phyloP scores from a whole-genome alignment of 148 eudicot genomes.

The Arbutus unedo region DNA sequence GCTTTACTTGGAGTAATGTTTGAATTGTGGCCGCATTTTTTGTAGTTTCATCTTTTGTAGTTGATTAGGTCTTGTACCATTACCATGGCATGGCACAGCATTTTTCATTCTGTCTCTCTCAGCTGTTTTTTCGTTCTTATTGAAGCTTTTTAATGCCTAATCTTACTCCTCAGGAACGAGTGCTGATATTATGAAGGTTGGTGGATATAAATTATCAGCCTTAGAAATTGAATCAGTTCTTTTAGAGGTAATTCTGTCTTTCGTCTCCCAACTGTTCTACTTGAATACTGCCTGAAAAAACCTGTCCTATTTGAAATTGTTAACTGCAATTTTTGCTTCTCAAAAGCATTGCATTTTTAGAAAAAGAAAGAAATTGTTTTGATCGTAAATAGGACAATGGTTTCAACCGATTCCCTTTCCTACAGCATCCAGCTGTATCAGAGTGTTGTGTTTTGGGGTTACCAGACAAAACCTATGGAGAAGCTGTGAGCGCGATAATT shows the following conservation, averaged over 20 bases:
- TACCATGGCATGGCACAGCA: not conserved
- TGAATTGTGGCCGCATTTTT: not conserved
- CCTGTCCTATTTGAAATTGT: not conserved
- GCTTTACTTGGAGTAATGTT: not conserved
- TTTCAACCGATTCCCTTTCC: not conserved
- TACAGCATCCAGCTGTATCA: constrained; percentile 79
- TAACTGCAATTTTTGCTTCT: not conserved
- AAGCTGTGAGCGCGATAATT: constrained; percentile 77
- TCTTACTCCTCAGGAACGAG: constrained; percentile 61
- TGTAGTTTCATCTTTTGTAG: not conserved
- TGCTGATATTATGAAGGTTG: constrained; percentile 99
- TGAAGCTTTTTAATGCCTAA: constrained; percentile 5
- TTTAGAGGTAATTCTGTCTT: constrained; percentile 54
- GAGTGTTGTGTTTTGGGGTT: constrained; percentile 96
- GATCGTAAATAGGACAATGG: not conserved
- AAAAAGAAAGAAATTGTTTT: not conserved
- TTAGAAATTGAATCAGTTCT: constrained; percentile 93
- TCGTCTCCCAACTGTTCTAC: not conserved
- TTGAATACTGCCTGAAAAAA: not conserved
- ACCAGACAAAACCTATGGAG: constrained; percentile 81
- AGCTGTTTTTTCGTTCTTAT: not conserved
- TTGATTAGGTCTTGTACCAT: not conserved
- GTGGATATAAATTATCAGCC: constrained; percentile 95
- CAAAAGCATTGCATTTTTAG: not conserved
- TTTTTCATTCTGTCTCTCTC: not conserved